Evolutionary conservation across 2,329 filamentous ascomycete species (phyloP).

Genomic region (Fusarium compactum): DNA sequence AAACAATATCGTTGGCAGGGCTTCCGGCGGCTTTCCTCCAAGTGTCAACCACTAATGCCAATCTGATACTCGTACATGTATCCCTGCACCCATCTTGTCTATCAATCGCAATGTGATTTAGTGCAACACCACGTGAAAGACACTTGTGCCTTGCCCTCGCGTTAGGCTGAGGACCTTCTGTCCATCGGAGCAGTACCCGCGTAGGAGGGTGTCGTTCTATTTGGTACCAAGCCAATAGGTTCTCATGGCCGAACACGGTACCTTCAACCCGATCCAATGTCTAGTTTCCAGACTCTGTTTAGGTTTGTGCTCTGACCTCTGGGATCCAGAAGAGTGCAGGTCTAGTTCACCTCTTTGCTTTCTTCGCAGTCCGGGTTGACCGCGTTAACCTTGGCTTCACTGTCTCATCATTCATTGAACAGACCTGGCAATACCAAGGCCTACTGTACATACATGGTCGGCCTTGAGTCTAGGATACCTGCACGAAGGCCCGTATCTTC

Average conservation of each 20-base stretch:
- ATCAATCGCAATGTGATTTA: conserved; percentile 4
- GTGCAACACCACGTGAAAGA: conserved; percentile 32
- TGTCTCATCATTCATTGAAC: background rate
- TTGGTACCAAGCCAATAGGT: conserved; percentile 33
- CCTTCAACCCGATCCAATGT: conserved; percentile 22
- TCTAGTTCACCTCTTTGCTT: conserved; percentile 8
- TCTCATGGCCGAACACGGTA: conserved; percentile 14
- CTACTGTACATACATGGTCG: background rate
- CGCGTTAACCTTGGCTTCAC: conserved; percentile 8
- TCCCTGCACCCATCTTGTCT: conserved; percentile 3
- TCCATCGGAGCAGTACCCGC: conserved; percentile 17
- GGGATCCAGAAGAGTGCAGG: background rate
- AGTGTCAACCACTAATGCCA: conserved; percentile 6
- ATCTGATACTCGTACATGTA: background rate
- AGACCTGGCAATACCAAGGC: conserved; percentile 1
- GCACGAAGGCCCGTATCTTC: conserved; percentile 18
- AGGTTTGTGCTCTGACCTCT: conserved; percentile 37
- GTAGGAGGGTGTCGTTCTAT: conserved; percentile 31
- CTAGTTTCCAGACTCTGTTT: conserved; percentile 27
- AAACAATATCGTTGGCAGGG: conserved; percentile 1
- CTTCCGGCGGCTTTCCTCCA: conserved; percentile 1
- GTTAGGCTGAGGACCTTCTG: conserved; percentile 18
- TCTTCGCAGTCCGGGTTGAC: background rate
- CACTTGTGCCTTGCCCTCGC: conserved; percentile 30
- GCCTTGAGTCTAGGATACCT: conserved; percentile 4